phyloP scores from a whole-genome alignment of 306 rosid genomes.

The Gastrolobium bilobum region DNA sequence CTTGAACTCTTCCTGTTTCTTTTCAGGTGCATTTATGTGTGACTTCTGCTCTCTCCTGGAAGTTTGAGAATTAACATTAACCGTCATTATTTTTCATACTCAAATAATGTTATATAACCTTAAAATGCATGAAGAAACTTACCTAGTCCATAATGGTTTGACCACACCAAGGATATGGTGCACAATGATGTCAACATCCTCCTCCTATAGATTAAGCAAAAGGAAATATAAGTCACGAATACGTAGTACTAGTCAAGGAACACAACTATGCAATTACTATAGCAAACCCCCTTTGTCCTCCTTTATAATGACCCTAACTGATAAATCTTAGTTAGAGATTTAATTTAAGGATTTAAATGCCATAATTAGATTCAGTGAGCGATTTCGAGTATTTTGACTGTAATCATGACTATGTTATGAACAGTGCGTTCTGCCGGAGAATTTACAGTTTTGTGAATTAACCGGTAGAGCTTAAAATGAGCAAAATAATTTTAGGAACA shows the following conservation, averaged over 20 bases:
- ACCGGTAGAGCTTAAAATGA: too few relatives aligned
- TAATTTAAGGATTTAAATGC: too few relatives aligned
- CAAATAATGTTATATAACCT: slow-evolving; percentile 28
- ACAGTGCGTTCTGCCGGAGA: too few relatives aligned
- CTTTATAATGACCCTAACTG: too few relatives aligned
- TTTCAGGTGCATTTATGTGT: slow-evolving; percentile 52
- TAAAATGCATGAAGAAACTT: slow-evolving; percentile 38
- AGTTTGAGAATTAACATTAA: slow-evolving; percentile 32
- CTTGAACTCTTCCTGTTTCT: slow-evolving; percentile 67
- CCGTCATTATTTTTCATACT: slow-evolving; percentile 2
- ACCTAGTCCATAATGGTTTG: slow-evolving; percentile 62
- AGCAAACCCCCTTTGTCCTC: neutral
- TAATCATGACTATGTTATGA: too few relatives aligned
- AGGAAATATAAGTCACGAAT: slow-evolving; percentile 29
- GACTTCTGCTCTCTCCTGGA: slow-evolving; percentile 59
- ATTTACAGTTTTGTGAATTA: too few relatives aligned
- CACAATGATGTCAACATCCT: slow-evolving; percentile 81
- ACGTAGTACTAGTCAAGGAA: slow-evolving; percentile 7
- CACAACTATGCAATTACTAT: neutral
- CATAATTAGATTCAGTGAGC: too few relatives aligned
- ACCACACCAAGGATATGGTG: slow-evolving; percentile 79
- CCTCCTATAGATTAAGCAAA: slow-evolving; percentile 68
- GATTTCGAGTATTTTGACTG: too few relatives aligned
- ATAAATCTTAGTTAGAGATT: too few relatives aligned
- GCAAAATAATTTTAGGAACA: too few relatives aligned